Evolutionary conservation across 495 filamentous ascomycete species (phyloP).

Genomic region (Pyrenopolyporus hunteri): DNA sequence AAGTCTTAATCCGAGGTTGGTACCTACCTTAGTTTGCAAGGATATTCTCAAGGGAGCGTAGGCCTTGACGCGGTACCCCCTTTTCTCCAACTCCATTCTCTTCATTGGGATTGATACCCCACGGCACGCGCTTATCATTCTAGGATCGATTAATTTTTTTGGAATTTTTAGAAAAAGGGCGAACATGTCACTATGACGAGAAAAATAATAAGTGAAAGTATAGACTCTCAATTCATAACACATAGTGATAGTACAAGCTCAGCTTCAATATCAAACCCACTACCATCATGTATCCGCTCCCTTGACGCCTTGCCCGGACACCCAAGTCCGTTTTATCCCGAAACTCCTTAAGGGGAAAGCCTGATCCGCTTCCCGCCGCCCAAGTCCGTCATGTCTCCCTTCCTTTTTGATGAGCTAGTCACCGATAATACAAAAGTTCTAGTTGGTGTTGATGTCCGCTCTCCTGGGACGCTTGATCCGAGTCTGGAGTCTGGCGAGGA

Average conservation of each 20-base stretch:
- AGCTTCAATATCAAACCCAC: slow-evolving; percentile 27
- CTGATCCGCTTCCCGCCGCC: slow-evolving; percentile 23
- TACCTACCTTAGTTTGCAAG: too few relatives aligned
- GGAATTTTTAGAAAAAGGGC: too few relatives aligned
- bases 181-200: slow-evolving; percentile 4
- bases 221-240: slow-evolving; percentile 26
- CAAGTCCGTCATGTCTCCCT: slow-evolving; percentile 28
- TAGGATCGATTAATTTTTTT: too few relatives aligned
- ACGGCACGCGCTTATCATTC: too few relatives aligned
- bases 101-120: too few relatives aligned
- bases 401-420: slow-evolving; percentile 26
- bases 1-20: too few relatives aligned
- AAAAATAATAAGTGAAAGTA: slow-evolving; percentile 4
- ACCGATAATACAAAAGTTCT: slow-evolving; percentile 41
- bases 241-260: slow-evolving; percentile 30
- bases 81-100: too few relatives aligned
- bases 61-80: too few relatives aligned
- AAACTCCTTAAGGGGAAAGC: slow-evolving; percentile 35
- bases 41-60: too few relatives aligned
- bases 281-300: slow-evolving; percentile 24
- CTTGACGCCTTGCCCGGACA: slow-evolving; percentile 23
- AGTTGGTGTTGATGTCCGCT: slow-evolving; percentile 36
- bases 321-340: slow-evolving; percentile 24
- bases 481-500: slow-evolving; percentile 34
- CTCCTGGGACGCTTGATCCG: slow-evolving; percentile 39